Evolutionary conservation across 192 early-diverging fungal species (phyloP).

Genomic region (Backusella circina): DNA sequence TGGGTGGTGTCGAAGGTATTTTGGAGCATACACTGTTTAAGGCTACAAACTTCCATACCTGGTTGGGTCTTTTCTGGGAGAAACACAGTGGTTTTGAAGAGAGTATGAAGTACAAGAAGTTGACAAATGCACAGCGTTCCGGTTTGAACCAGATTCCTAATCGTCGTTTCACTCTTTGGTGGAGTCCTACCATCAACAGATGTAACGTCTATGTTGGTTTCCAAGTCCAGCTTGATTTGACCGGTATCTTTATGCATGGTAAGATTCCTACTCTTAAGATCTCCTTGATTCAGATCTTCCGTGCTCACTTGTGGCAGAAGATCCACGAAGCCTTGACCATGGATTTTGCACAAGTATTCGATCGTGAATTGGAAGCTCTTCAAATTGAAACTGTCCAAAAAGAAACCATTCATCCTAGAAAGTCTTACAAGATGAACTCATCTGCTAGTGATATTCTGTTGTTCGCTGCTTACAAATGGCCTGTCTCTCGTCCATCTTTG

Average conservation of each 20-base stretch:
- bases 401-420: conserved; percentile 98
- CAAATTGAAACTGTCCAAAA: conserved; percentile 99
- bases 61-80: conserved; percentile 99
- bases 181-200: conserved; percentile 96
- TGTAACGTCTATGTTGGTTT: conserved; percentile 98
- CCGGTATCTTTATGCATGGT: conserved; percentile 99
- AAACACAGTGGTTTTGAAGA: conserved; percentile 76
- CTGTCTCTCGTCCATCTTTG: conserved; percentile 90
- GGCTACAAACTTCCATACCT: conserved; percentile 96
- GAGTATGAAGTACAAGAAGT: conserved; percentile 92
- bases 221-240: conserved; percentile 99
- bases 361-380: conserved; percentile 94
- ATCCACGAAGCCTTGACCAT: conserved; percentile 85
- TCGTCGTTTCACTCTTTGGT: conserved; percentile 99
- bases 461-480: conserved; percentile 98
- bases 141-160: conserved; percentile 99
- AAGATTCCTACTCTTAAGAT: conserved; percentile 99
- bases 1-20: conserved; percentile 98
- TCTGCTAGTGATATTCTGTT: conserved; percentile 81
- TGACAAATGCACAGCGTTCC: conserved; percentile 96
- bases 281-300: conserved; percentile 97
- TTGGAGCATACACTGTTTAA: conserved; percentile 98
- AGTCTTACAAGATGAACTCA: conserved; percentile 99
- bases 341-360: conserved; percentile 85
- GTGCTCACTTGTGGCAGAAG: conserved; percentile 99